Percentiles rank a stretch among this genome's conserved stretches.
These are phyloP conservation scores for Dothideomycetes sp. DNA, from an alignment of 2,329 filamentous ascomycete species.

Conservation along the genomic window DNA sequence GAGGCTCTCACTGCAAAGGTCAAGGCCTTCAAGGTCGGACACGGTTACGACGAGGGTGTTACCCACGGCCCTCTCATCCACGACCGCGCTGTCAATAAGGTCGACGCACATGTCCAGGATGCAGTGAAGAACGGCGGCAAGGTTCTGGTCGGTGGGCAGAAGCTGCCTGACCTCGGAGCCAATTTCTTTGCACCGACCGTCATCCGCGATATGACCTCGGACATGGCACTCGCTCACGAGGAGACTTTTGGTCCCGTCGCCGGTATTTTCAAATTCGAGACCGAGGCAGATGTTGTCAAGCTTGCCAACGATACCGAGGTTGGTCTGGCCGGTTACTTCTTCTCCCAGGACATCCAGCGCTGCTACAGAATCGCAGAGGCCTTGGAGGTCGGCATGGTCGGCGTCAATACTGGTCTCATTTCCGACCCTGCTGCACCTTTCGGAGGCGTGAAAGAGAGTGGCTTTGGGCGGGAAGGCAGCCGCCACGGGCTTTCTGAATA, in stretches of 20 bases:
- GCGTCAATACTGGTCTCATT: conserved; percentile 43
- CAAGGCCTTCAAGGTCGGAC: conserved; percentile 61
- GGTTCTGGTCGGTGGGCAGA: conserved; percentile 64
- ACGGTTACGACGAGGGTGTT: conserved; percentile 57
- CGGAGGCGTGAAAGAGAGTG: conserved; percentile 28
- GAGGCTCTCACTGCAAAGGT: conserved; percentile 61
- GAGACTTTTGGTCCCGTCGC: conserved; percentile 96
- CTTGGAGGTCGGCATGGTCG: conserved; percentile 79
- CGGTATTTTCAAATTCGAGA: conserved; percentile 77
- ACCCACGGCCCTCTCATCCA: conserved; percentile 83
- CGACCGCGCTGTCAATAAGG: conserved; percentile 68
- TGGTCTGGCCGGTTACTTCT: conserved; percentile 91
- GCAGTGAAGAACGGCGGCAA: conserved; percentile 67
- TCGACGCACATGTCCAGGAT: conserved; percentile 68
- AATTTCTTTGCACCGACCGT: conserved; percentile 92
- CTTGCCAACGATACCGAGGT: conserved; percentile 76
- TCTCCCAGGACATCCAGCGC: conserved; percentile 51
- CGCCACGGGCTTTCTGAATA: conserved; percentile 40
- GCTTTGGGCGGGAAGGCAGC: conserved; percentile 41
- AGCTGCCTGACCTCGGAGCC: conserved; percentile 59
- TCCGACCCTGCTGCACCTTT: conserved; percentile 33
- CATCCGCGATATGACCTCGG: conserved; percentile 70
- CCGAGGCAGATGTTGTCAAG: conserved; percentile 76
- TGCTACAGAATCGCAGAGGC: conserved; percentile 51
- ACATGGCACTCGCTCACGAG: conserved; percentile 76